A percentile compares a stretch with the other conserved stretches of the same genome.
Evolutionary conservation across 352 stramenopile genomes (phyloP).

Genomic region (Globisporangium lucens): DNA sequence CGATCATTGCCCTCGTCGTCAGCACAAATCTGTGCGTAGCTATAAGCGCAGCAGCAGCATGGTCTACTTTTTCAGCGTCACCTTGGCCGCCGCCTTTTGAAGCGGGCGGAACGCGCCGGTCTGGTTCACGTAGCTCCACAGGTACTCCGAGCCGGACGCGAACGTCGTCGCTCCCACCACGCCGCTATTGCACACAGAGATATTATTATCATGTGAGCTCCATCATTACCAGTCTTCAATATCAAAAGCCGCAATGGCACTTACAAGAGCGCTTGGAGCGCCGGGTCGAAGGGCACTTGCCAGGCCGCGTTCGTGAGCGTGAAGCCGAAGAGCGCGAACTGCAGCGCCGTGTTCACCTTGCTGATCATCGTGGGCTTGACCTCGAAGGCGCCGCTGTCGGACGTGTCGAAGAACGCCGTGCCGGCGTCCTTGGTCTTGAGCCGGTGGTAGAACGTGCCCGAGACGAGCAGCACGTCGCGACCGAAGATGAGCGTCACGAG

Average conservation of each 20-base stretch:
- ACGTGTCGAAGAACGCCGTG: slow-evolving; percentile 79
- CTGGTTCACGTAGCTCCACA: slow-evolving; percentile 70
- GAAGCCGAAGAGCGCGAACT: slow-evolving; percentile 71
- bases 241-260: slow-evolving; percentile 13
- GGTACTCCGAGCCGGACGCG: slow-evolving; percentile 71
- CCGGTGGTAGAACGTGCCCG: slow-evolving; percentile 76
- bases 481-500: slow-evolving; percentile 70
- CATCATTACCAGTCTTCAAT: not conserved
- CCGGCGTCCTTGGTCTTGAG: slow-evolving; percentile 65
- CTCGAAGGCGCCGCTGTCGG: slow-evolving; percentile 65
- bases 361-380: slow-evolving; percentile 68
- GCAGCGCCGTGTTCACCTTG: slow-evolving; percentile 81
- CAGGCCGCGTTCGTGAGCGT: slow-evolving; percentile 72
- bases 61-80: slow-evolving; percentile 14
- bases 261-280: slow-evolving; percentile 65
- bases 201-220: slow-evolving; percentile 2
- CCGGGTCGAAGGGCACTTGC: slow-evolving; percentile 56
- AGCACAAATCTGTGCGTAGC: too few species aligned
- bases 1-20: too few species aligned
- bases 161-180: slow-evolving; percentile 72
- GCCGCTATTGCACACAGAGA: slow-evolving; percentile 30
- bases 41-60: not conserved
- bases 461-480: slow-evolving; percentile 65
- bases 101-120: slow-evolving; percentile 66
- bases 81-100: slow-evolving; percentile 22